phyloP scores from a whole-genome alignment of 345 rosid genomes.

The Clarkia xantiana region DNA sequence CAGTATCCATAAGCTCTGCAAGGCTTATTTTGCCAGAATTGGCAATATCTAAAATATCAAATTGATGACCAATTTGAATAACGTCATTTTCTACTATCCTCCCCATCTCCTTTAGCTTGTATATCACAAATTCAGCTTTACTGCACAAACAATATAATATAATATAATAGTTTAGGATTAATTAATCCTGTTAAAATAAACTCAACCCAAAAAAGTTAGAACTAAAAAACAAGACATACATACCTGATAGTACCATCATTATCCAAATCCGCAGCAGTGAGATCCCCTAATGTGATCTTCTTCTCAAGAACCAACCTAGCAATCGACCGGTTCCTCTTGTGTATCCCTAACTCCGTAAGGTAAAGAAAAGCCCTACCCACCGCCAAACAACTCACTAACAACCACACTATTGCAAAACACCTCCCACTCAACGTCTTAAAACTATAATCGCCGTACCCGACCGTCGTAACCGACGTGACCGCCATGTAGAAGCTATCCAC shows the following conservation, averaged over 20 bases:
- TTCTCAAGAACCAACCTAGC: constrained; percentile 55
- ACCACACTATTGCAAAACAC: constrained; percentile 52
- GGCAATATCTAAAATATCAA: constrained; percentile 26
- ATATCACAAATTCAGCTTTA: constrained; percentile 50
- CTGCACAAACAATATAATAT: constrained; percentile 33
- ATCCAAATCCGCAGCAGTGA: constrained; percentile 60
- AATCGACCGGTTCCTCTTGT: constrained; percentile 37
- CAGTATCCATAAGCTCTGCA: constrained; percentile 37
- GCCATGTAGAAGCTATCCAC: constrained; percentile 50
- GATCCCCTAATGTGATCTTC: constrained; percentile 50
- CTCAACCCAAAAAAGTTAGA: too few species aligned
- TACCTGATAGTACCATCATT: constrained; percentile 66
- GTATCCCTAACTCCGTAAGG: constrained; percentile 43
- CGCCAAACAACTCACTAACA: constrained; percentile 41
- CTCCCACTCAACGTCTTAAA: constrained; percentile 33
- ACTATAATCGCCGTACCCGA: constrained; percentile 53
- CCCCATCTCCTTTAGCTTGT: constrained; percentile 75
- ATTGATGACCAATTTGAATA: constrained; percentile 36
- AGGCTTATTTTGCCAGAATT: constrained; percentile 40
- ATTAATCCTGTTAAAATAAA: too few species aligned
- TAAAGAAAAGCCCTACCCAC: constrained; percentile 55
- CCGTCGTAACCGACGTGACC: constrained; percentile 56
- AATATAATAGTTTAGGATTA: too few species aligned
- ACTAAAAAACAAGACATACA: constrained; percentile 4
- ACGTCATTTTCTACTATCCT: constrained; percentile 48